Evolutionary conservation across 1,284 basidiomycete genomes (phyloP).

Genomic region (Leccinum ponderosum): DNA sequence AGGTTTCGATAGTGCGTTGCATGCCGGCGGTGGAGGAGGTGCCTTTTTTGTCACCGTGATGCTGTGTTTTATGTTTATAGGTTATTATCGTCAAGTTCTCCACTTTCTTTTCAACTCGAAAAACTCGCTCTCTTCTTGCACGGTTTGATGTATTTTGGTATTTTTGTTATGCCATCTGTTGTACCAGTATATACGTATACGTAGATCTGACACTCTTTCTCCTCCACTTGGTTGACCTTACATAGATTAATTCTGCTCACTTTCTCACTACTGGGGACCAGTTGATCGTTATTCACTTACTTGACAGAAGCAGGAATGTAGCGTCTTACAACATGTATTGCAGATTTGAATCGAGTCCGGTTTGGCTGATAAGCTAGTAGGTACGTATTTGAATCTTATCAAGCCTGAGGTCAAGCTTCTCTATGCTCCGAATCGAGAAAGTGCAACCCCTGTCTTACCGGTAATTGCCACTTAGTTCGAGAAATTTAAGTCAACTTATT

Average conservation of each 20-base stretch:
- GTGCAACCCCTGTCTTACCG: too few relatives aligned
- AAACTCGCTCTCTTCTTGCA: neutral
- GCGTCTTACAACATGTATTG: neutral
- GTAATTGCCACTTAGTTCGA: too few relatives aligned
- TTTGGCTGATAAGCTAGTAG: neutral
- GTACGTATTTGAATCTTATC: neutral
- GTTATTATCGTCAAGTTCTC: neutral
- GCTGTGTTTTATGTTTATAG: neutral
- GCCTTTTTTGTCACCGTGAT: slow-evolving; percentile 80
- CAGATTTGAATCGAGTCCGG: neutral
- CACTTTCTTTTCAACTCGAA: neutral
- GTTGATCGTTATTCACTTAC: neutral
- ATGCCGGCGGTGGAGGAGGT: slow-evolving; percentile 95
- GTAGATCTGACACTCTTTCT: neutral
- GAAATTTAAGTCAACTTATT: too few relatives aligned
- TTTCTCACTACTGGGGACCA: neutral
- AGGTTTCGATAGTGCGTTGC: slow-evolving; percentile 96
- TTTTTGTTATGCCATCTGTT: neutral
- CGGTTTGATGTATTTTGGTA: neutral
- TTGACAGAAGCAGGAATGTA: neutral
- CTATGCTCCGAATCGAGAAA: neutral
- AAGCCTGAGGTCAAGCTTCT: neutral
- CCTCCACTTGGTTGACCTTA: neutral
- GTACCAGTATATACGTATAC: neutral
- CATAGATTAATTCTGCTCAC: neutral